phyloP scores from a whole-genome alignment of 1,139 yeast genomes.

The Protomyces lactucae-debilis region DNA sequence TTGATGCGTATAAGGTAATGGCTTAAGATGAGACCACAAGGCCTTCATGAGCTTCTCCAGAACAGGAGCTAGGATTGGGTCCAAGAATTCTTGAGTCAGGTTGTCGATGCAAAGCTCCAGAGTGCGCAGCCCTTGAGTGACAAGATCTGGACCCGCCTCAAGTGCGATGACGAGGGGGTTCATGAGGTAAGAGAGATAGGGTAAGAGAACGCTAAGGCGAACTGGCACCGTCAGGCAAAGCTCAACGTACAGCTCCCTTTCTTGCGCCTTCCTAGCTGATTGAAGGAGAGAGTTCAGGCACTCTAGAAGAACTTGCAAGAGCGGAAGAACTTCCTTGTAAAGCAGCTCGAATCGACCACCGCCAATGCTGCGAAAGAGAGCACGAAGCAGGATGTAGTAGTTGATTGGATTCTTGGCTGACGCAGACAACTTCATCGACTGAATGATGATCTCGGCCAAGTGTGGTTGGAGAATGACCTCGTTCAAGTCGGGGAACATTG shows the following conservation, averaged over 20 bases:
- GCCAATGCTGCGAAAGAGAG: slow-evolving; percentile 87
- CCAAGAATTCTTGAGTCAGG: slow-evolving; percentile 91
- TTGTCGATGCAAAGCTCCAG: slow-evolving; percentile 96
- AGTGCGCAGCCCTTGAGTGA: slow-evolving; percentile 88
- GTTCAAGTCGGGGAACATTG: slow-evolving; percentile 78
- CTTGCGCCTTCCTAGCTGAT: slow-evolving; percentile 82
- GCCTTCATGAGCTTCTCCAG: slow-evolving; percentile 91
- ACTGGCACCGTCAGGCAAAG: slow-evolving; percentile 94
- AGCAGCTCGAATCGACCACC: slow-evolving; percentile 92
- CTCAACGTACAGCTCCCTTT: slow-evolving; percentile 89
- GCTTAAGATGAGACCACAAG: slow-evolving; percentile 83
- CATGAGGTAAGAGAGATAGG: slow-evolving; percentile 81
- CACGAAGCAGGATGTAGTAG: slow-evolving; percentile 80
- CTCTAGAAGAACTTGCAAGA: slow-evolving; percentile 78
- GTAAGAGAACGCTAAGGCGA: slow-evolving; percentile 83
- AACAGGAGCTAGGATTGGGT: slow-evolving; percentile 94
- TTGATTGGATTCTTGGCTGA: slow-evolving; percentile 89
- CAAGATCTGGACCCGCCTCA: slow-evolving; percentile 84
- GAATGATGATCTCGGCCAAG: slow-evolving; percentile 71
- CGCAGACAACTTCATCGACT: slow-evolving; percentile 73
- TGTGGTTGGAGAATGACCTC: slow-evolving; percentile 86
- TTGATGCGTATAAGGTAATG: slow-evolving; percentile 87
- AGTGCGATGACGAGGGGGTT: slow-evolving; percentile 87
- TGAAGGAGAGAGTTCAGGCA: slow-evolving; percentile 76
- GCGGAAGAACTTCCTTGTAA: slow-evolving; percentile 87